phyloP scores from a whole-genome alignment of 345 rosid genomes.

The Citrus hindsii region DNA sequence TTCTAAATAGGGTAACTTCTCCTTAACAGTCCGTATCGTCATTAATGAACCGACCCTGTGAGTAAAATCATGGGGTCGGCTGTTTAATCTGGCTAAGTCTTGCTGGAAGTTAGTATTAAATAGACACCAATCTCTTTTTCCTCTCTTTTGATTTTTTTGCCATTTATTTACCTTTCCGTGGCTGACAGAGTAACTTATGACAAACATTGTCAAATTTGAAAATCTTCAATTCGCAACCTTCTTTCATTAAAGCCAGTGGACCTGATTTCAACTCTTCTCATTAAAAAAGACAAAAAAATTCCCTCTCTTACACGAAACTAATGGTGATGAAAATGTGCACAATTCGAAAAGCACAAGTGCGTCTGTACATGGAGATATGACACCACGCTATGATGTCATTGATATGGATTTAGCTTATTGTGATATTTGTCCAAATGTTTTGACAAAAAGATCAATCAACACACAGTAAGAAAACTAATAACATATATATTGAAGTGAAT shows the following conservation, averaged over 20 bases:
- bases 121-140: no score
- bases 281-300: not conserved
- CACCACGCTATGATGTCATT: no score
- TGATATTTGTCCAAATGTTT: no score
- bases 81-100: not conserved
- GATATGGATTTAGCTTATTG: no score
- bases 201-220: no score
- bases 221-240: not conserved
- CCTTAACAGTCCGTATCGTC: not conserved
- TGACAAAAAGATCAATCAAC: no score
- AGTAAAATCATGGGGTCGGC: not conserved
- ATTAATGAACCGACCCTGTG: not conserved
- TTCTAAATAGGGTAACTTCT: not conserved
- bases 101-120: no score
- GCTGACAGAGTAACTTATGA: not conserved
- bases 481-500: no score
- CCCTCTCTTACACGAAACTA: not conserved
- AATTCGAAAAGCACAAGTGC: no score
- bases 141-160: no score
- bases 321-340: not conserved
- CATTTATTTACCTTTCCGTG: no score
- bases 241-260: not conserved
- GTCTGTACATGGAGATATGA: no score
- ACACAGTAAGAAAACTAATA: fast-evolving
- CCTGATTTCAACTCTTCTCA: not conserved